Evolutionary conservation across 140 eudicot species (phyloP).

Genomic region (Ambrosia hybrid): DNA sequence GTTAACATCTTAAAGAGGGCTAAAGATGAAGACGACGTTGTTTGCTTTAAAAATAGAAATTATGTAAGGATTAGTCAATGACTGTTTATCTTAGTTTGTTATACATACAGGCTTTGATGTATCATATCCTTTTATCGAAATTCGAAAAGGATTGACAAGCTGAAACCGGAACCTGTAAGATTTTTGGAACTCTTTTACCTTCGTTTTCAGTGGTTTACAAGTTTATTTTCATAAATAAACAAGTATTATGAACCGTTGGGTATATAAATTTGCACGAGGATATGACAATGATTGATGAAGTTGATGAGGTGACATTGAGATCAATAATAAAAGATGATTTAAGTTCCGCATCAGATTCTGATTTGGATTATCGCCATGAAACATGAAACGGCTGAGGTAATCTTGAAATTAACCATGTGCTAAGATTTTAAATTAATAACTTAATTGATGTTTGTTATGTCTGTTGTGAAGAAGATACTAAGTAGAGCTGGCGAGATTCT

Average conservation of each 20-base stretch:
- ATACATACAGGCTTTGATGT: slow-evolving; percentile 73
- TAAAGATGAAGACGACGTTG: too few species aligned
- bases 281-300: slow-evolving; percentile 47
- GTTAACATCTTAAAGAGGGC: too few species aligned
- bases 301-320: slow-evolving; percentile 58
- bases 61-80: too few species aligned
- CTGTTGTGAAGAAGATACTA: slow-evolving; percentile 44
- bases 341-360: slow-evolving; percentile 37
- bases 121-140: slow-evolving; percentile 69
- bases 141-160: slow-evolving; percentile 55
- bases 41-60: too few species aligned
- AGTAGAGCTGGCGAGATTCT: slow-evolving; percentile 28
- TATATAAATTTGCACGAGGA: slow-evolving; percentile 54
- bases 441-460: slow-evolving; percentile 5
- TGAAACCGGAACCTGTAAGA: slow-evolving; percentile 73
- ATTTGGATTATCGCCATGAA: slow-evolving; percentile 39
- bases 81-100: too few species aligned
- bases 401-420: not conserved
- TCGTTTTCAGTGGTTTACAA: not conserved
- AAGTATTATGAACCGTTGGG: not conserved
- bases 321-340: slow-evolving; percentile 55
- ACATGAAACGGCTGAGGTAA: slow-evolving; percentile 48
- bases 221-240: slow-evolving; percentile 12
- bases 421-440: not conserved
- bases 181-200: slow-evolving; percentile 11